Evolutionary conservation across 345 rosid genomes (phyloP).

Genomic region (Euphorbia pulcherrima): DNA sequence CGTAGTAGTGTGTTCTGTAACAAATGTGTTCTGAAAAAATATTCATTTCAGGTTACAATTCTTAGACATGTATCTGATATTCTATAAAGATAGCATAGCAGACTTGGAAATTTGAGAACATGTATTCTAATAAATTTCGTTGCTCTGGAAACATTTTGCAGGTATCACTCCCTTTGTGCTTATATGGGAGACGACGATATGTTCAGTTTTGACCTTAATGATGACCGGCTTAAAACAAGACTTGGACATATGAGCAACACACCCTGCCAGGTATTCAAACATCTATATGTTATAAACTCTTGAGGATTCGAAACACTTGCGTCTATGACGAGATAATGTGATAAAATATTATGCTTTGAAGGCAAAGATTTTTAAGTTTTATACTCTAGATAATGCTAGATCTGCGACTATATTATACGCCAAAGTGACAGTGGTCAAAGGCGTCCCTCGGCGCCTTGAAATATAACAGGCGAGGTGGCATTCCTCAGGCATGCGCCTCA

Average conservation of each 20-base stretch:
- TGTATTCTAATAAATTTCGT: background rate
- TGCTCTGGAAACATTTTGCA: conserved; percentile 21
- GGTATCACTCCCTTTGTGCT: conserved; percentile 87
- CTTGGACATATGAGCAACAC: conserved; percentile 91
- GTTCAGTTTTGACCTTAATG: conserved; percentile 96
- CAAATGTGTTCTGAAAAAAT: no score
- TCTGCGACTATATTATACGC: no score
- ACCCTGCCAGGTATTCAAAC: conserved; percentile 82
- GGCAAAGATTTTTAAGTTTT: no score
- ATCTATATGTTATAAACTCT: background rate
- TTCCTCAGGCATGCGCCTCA: no score
- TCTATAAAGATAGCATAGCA: background rate
- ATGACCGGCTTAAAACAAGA: conserved; percentile 77
- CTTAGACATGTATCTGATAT: background rate
- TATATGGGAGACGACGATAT: conserved; percentile 98
- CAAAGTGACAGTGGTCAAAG: no score
- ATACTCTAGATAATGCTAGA: no score
- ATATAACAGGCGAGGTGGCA: no score
- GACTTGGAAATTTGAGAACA: background rate
- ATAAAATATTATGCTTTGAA: no score
- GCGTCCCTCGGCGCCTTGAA: no score
- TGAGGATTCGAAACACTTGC: no score
- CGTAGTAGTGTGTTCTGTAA: no score
- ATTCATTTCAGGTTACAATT: background rate
- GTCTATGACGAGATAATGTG: no score